Base-by-base conservation (phyloP, 73 alveolate genomes). In the Uronychia binucleata region DNA sequence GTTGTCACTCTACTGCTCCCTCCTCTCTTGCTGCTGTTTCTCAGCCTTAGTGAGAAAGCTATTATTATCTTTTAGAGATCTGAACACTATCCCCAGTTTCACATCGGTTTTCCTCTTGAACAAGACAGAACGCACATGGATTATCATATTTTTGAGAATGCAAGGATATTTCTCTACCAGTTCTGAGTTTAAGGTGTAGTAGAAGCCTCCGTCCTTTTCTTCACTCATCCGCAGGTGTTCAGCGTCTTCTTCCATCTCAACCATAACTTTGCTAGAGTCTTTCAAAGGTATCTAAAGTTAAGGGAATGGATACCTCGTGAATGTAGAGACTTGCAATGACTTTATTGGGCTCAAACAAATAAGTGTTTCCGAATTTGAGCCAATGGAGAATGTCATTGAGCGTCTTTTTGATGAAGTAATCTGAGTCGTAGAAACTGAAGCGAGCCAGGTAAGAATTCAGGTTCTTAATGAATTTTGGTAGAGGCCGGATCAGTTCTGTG, bases 151-250 rank as follows among this genome's bases (percentile, higher is more conserved):
- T 79, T 75, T 8, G 1, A 79, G 77, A 28, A 75, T 79, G 1
- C 57, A 78, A 1, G 86, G 86, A 58, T 46, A 57, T 57, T 79
- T 79, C 26, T 31, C 58, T 58, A 79, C 58, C 34, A 79, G 58
- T 25, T 79, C 86, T 14, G 28, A 79, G 31, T 79, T 67, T 30
- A 79, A 79, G 0, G 58, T 79, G 28, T 79, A 79, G n/a, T n/a
- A n/a, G n/a, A n/a, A n/a, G n/a, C n/a, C n/a, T n/a, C n/a, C n/a
- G n/a, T n/a, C n/a, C n/a, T n/a, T n/a, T n/a, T n/a, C n/a, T n/a
- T n/a, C n/a, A n/a, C n/a, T n/a, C n/a, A n/a, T n/a, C n/a, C n/a
- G n/a, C n/a, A n/a, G n/a, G n/a, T n/a, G n/a, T n/a, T n/a, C 30
- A 34, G n/a, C n/a, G 57, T n/a, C 30, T 34, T 34, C 59, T 8